Conservation (phyloP, 306 rosid genomes). For the Sindora glabra region DNA sequence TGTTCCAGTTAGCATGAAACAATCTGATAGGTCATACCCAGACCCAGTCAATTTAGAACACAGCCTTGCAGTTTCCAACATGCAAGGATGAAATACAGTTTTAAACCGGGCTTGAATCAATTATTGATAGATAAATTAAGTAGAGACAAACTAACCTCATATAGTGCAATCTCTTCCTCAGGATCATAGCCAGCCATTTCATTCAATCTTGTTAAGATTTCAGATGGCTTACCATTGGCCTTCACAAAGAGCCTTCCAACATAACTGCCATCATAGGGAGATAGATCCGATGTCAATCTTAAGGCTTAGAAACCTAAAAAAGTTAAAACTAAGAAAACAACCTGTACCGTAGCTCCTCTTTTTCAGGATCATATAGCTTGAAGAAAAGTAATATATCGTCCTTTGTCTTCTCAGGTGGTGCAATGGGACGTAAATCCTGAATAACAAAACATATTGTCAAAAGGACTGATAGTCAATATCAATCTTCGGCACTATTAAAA, state of each 20-base stretch:
- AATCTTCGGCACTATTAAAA: too few species aligned
- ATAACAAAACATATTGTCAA: constrained; percentile 17
- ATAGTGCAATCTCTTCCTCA: constrained; percentile 36
- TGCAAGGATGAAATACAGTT: background rate
- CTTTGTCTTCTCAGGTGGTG: constrained; percentile 35
- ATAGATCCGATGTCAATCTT: background rate
- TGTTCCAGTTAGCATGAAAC: background rate
- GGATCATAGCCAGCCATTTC: constrained; percentile 45
- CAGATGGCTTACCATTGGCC: constrained; percentile 35
- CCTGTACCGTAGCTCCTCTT: constrained; percentile 39
- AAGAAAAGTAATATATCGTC: constrained; percentile 43
- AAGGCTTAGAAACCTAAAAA: background rate
- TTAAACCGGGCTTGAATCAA: background rate
- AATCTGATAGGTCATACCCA: background rate
- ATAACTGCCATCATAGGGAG: constrained; percentile 24
- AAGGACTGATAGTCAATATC: background rate
- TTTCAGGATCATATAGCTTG: constrained; percentile 46
- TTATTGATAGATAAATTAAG: background rate
- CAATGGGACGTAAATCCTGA: constrained; percentile 29
- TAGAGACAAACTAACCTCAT: constrained; percentile 38
- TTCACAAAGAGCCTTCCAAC: constrained; percentile 44
- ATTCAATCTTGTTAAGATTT: constrained; percentile 24
- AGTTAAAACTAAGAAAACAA: background rate
- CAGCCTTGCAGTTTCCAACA: background rate
- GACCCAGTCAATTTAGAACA: background rate